A percentile compares a stretch with the other conserved stretches of the same genome.
Conservation (phyloP, 2,329 filamentous ascomycete genomes). For the Fonsecaea erecta region DNA sequence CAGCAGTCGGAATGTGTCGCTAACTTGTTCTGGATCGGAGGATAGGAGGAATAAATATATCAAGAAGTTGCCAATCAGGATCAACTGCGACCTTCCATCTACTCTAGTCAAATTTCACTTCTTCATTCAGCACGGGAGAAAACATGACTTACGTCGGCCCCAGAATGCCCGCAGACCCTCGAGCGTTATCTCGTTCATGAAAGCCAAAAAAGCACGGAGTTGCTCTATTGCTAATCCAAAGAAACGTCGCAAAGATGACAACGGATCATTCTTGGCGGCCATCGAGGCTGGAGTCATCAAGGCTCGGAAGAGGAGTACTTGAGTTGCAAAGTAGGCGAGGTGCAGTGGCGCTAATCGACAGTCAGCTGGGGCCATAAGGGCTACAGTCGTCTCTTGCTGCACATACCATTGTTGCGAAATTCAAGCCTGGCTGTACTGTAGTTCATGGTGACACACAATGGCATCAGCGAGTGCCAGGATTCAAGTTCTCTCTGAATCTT, state of each 20-base stretch:
- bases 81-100: conserved; percentile 52
- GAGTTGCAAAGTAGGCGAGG: conserved; percentile 50
- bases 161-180: conserved; percentile 50
- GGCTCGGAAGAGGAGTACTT: conserved; percentile 51
- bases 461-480: conserved; percentile 35
- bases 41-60: conserved; percentile 56
- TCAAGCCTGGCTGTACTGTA: conserved; percentile 22
- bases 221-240: conserved; percentile 35
- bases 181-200: conserved; percentile 44
- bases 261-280: conserved; percentile 49
- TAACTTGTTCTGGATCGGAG: conserved; percentile 40
- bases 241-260: conserved; percentile 36
- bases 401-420: conserved; percentile 35
- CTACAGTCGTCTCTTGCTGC: not conserved
- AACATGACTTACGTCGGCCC: conserved; percentile 49
- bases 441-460: conserved; percentile 34
- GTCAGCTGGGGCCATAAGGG: conserved; percentile 6
- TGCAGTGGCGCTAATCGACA: conserved; percentile 44
- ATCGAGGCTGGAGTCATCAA: conserved; percentile 55
- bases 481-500: conserved; percentile 29
- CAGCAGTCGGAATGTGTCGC: conserved; percentile 35
- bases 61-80: conserved; percentile 55
- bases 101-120: conserved; percentile 14
- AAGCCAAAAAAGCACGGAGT: conserved; percentile 41
- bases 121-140: not conserved